phyloP scores from a whole-genome alignment of 106 monocot species.

The Cymbidium sinense region DNA sequence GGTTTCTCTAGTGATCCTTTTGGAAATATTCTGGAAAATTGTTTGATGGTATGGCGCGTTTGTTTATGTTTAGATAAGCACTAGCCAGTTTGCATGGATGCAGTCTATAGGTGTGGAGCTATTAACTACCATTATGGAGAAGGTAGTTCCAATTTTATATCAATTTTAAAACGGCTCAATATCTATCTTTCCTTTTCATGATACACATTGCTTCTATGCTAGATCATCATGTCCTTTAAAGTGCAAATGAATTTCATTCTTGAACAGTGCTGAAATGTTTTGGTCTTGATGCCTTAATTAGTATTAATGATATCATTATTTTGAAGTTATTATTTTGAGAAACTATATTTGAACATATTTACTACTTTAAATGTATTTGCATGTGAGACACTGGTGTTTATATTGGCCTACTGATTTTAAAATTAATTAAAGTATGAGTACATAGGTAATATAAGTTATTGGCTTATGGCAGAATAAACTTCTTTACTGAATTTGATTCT shows the following conservation, averaged over 20 bases:
- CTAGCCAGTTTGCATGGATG: constrained; percentile 89
- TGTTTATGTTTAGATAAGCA: constrained; percentile 67
- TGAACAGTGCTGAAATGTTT: constrained; percentile 1
- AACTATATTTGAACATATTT: neutral
- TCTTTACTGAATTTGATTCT: no score
- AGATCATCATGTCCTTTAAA: neutral
- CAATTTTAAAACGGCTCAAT: no score
- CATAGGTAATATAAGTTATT: no score
- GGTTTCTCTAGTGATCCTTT: neutral
- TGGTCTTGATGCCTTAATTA: neutral
- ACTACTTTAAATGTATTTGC: neutral
- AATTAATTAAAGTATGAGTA: no score
- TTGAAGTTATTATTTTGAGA: neutral
- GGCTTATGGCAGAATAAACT: no score
- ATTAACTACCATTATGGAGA: constrained; percentile 79
- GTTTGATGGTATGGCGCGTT: neutral
- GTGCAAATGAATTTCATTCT: neutral
- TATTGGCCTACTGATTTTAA: no score
- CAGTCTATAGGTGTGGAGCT: constrained; percentile 81
- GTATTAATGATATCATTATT: neutral
- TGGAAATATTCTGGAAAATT: neutral
- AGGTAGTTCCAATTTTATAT: constrained; percentile 39
- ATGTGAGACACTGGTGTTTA: neutral
- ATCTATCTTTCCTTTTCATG: neutral
- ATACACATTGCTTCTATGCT: neutral